phyloP scores from a whole-genome alignment of 2,329 filamentous ascomycete genomes.

The Neophaeococcomyces aloes region DNA sequence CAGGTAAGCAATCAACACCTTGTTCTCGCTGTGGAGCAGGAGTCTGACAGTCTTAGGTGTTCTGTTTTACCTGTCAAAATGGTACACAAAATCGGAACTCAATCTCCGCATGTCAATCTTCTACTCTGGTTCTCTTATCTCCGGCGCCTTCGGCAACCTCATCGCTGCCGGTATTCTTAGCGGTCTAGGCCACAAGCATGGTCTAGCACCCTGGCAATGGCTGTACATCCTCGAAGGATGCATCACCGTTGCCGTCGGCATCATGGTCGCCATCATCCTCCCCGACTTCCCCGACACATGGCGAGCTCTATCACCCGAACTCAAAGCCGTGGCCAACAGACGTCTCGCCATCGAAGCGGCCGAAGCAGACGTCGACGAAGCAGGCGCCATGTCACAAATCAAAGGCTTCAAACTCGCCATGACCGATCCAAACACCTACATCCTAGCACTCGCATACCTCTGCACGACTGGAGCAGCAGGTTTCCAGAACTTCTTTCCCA shows the following conservation, averaged over 20 bases:
- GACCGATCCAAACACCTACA: conserved; percentile 26
- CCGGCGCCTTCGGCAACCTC: conserved; percentile 44
- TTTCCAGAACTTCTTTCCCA: conserved; percentile 49
- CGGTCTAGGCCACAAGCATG: conserved; percentile 27
- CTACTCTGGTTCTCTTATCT: conserved; percentile 41
- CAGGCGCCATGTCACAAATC: conserved; percentile 38
- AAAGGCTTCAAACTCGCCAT: conserved; percentile 36
- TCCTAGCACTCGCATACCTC: conserved; percentile 40
- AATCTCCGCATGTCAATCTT: conserved; percentile 42
- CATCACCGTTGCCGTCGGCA: conserved; percentile 28
- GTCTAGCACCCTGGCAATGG: conserved; percentile 29
- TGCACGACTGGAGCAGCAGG: conserved; percentile 40
- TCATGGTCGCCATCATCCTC: conserved; percentile 26
- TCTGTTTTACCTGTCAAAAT: conserved; percentile 41
- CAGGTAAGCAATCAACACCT: conserved; percentile 13
- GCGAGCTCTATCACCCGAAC: conserved; percentile 33
- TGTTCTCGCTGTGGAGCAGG: background rate
- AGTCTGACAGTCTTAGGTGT: conserved; percentile 17
- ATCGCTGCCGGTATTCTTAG: conserved; percentile 42
- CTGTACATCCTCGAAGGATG: conserved; percentile 31
- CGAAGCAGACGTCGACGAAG: conserved; percentile 40
- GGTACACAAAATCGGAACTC: conserved; percentile 45
- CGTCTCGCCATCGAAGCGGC: conserved; percentile 42
- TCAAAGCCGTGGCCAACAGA: conserved; percentile 38
- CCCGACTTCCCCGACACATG: conserved; percentile 37